Evolutionary conservation across 495 filamentous ascomycete species (phyloP), one percentile per base, ranked within the genome.

Genomic region (Penicillium cataractarum): DNA sequence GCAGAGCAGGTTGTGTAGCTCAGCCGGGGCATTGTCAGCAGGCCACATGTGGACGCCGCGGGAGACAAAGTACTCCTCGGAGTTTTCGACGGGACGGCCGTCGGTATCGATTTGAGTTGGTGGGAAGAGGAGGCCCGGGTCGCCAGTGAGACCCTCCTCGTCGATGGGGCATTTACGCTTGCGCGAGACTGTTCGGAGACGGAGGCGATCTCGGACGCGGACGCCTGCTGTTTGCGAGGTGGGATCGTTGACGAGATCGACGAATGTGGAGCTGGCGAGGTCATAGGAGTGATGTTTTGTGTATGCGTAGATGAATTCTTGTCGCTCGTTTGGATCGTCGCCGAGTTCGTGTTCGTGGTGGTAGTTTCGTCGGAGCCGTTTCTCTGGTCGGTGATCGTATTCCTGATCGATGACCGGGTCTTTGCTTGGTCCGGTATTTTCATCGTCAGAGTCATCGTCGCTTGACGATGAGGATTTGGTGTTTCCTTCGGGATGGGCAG

Each of bases 201-300:
- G 81, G 15, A 86, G 73, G 8, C 81, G 81, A 64, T 84, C 81
- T 67, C 67, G 74, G 62, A 76, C 67, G 40, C 73, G 62, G 31
- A 62, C 55, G n/a, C 76, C 73, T 46, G 76, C 76, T 2, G 59
- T 68, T 10, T 67, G 63, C 4, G 73, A 67, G 8, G 63, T 58
- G 6, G 82, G 81, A 61, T 88, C 84, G 61, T 89, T 83, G 32
- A 92, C 85, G 3, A 92, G 74, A 62, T 92, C 89, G 9, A 91
- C 50, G 64, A 85, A 91, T 3, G 86, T 82, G n/a, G 80, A 80
- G 33, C 82, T 82, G 26, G 76, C 77, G 15, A 81, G 74, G 57
- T 89, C 76, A 62, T 91, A 92, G 22, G 78, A 78, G 31, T 85
- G 83, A 49, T 89, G 74, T 37, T 84, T 83, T 7, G 84, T 87